Base-by-base conservation (phyloP, 1,284 basidiomycete genomes). In the Cystobasidium pallidum region DNA sequence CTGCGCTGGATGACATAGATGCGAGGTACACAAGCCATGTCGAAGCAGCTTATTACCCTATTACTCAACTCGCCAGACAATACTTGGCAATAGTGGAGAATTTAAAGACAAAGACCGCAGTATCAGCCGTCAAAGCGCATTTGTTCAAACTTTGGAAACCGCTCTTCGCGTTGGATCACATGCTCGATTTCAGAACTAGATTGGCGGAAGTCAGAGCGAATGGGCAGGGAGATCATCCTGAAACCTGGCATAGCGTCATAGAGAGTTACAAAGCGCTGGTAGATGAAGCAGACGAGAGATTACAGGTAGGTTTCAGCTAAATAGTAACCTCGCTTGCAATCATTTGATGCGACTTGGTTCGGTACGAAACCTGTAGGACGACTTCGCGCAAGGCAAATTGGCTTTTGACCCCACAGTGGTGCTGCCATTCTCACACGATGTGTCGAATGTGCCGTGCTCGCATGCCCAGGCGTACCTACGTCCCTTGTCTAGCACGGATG, bases 91-190 rank as follows among this genome's bases (percentile, higher is more conserved):
- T 97, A 75, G 91, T 94, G 3, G 83, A 84, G 41, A 79, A 82
- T 0, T 85, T 94, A 21, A 85, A 87, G 78, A 95, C 93, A 1
- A 84, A 85, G 0, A 94, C 94, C 2, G 79, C 86, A 0, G 80
- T 85, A 36, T 88, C 89, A 74, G 91, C 91, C 0, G 86, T 97
- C 76, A 95, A 96, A 79, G 89, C 91, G 0, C 95, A 99, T 79
- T 80, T 99, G 36, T 98, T 97, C 86, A 93, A 95, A 80, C 82
- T 98, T 28, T 86, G 96, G 81, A 87, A 90, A 0, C 91, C 92
- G 0, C 89, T 89, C 0, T 83, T 98, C 36, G 84, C 83, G 21
- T 78, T 76, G 1, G 78, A 80, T 1, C 32, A 84, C 41, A 88
- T 93, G 77, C 84, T 83, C 0, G 91, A 94, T 78, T 80, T 96